A percentile compares a stretch with the other conserved stretches of the same genome.
Conservation (phyloP, 2,329 filamentous ascomycete species). For the Cryphonectria carpinicola region DNA sequence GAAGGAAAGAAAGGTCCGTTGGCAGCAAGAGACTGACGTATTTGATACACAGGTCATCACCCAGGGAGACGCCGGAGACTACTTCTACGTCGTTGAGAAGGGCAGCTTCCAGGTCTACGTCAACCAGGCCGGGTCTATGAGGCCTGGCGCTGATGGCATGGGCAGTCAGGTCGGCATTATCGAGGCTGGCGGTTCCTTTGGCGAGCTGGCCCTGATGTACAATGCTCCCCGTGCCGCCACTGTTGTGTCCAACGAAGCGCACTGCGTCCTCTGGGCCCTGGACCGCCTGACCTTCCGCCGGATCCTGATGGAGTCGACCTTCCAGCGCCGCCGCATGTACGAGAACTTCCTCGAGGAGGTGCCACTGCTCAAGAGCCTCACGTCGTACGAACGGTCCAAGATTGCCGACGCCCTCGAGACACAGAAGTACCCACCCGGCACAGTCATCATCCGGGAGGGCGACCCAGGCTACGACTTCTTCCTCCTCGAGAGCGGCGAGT, state of each 20-base stretch:
- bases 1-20: not conserved
- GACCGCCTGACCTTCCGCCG: constrained; percentile 96
- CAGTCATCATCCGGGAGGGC: constrained; percentile 87
- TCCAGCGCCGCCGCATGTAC: constrained; percentile 94
- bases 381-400: constrained; percentile 92
- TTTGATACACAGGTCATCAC: constrained; percentile 75
- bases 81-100: constrained; percentile 95
- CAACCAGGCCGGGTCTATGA: constrained; percentile 74
- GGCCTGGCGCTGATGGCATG: constrained; percentile 80
- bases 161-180: constrained; percentile 82
- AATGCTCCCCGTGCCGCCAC: constrained; percentile 96
- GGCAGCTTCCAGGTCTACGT: constrained; percentile 92
- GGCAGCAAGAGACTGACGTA: constrained; percentile 12
- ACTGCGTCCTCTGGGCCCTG: constrained; percentile 87
- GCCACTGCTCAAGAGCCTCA: constrained; percentile 79
- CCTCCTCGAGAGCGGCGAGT: constrained; percentile 84
- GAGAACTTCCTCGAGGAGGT: constrained; percentile 96
- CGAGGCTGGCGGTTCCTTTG: constrained; percentile 88
- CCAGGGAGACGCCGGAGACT: constrained; percentile 94
- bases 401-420: constrained; percentile 96
- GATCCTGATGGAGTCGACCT: constrained; percentile 97
- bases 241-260: constrained; percentile 78
- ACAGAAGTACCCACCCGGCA: constrained; percentile 77
- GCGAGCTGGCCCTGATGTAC: constrained; percentile 97
- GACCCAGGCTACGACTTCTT: constrained; percentile 92